Evolutionary conservation across 2,329 filamentous ascomycete species (phyloP).

Genomic region (Neofusicoccum cordaticola): DNA sequence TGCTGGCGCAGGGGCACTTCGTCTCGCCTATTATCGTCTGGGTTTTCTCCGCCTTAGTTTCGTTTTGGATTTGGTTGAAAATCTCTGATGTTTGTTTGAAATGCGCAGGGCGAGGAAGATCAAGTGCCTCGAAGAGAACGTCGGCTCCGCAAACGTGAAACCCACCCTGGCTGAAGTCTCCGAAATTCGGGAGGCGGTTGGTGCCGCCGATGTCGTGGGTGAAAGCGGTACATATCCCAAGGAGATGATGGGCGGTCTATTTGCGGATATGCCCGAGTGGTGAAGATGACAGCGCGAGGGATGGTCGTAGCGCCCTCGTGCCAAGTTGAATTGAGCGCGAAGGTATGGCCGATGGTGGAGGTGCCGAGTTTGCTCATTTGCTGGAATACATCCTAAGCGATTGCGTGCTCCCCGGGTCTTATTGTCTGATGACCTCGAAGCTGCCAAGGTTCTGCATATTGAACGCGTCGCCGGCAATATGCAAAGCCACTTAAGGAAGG

Average conservation of each 20-base stretch:
- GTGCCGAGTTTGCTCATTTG: not conserved
- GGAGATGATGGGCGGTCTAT: not conserved
- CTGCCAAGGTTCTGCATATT: no score
- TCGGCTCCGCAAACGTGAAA: constrained; percentile 13
- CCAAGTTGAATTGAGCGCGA: not conserved
- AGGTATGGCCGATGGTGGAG: not conserved
- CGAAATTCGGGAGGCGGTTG: constrained; percentile 9
- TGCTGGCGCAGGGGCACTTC: not conserved
- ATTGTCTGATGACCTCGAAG: no score
- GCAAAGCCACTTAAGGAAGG: not conserved
- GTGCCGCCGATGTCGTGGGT: not conserved
- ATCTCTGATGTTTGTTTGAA: not conserved
- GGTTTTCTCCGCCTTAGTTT: not conserved
- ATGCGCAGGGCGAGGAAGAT: constrained; percentile 43
- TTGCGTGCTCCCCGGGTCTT: no score
- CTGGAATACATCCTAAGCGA: no score
- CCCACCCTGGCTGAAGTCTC: constrained; percentile 5
- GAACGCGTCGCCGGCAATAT: no score
- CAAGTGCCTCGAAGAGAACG: constrained; percentile 40
- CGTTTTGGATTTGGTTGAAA: not conserved
- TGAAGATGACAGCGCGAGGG: not conserved
- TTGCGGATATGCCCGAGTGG: not conserved
- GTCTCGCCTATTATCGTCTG: no score
- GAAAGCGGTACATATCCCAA: constrained; percentile 4
- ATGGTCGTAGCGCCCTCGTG: no score